Conservation (phyloP, 2,329 filamentous ascomycete species). For the Calonectria hongkongensis region DNA sequence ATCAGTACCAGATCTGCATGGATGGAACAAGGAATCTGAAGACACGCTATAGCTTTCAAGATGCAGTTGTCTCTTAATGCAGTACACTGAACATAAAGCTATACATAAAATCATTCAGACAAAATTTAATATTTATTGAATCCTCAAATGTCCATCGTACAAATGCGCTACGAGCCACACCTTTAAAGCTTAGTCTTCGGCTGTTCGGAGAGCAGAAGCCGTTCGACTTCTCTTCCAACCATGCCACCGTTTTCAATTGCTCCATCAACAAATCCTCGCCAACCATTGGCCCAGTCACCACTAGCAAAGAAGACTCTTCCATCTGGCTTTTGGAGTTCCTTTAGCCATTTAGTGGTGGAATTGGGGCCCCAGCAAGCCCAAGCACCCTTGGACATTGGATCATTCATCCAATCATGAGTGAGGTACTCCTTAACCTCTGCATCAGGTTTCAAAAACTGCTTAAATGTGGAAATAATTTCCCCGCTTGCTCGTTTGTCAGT, state of each 20-base stretch:
- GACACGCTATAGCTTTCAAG: too few species aligned
- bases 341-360: constrained; percentile 32
- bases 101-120: too few species aligned
- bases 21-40: too few species aligned
- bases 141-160: background rate
- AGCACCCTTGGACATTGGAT: constrained; percentile 37
- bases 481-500: background rate
- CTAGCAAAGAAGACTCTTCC: constrained; percentile 48
- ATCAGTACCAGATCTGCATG: too few species aligned
- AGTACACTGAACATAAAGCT: too few species aligned
- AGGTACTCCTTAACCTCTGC: constrained; percentile 44
- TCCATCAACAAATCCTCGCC: constrained; percentile 52
- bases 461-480: constrained; percentile 33
- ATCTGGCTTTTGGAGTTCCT: constrained; percentile 42
- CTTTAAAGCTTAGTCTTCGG: background rate
- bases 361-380: constrained; percentile 49
- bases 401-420: constrained; percentile 49
- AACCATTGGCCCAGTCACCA: constrained; percentile 50
- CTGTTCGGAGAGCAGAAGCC: background rate
- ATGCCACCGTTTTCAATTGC: constrained; percentile 46
- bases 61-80: too few species aligned
- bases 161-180: background rate
- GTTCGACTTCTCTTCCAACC: constrained; percentile 6
- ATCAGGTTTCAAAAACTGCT: constrained; percentile 32
- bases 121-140: too few species aligned